Conservation (phyloP, 257 asterid genomes). For the Craterostigma plantagineum region DNA sequence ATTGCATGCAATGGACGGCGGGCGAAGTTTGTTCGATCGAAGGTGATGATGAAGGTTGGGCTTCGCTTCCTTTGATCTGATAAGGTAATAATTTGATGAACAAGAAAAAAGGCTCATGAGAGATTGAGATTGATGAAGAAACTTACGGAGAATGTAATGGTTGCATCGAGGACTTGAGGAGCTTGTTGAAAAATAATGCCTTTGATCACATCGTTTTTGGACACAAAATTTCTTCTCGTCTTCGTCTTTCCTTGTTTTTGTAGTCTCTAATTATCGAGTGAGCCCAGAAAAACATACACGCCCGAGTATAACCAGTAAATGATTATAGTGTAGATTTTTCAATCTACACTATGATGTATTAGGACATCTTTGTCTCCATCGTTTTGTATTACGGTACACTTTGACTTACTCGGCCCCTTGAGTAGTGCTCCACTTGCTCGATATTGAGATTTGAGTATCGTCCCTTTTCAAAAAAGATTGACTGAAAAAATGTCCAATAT, state of each 20-base stretch:
- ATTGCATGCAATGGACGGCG: conserved; percentile 36
- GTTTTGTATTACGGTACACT: too few species aligned
- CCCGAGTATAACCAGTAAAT: conserved; percentile 89
- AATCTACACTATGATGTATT: too few species aligned
- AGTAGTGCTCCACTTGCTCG: too few species aligned
- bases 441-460: too few species aligned
- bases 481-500: too few species aligned
- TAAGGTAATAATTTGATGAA: too few species aligned
- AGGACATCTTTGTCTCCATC: too few species aligned
- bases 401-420: too few species aligned
- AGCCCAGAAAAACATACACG: conserved; percentile 44
- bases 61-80: conserved; percentile 54
- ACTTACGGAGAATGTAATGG: conserved; percentile 66
- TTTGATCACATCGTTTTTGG: conserved; percentile 55
- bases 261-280: conserved; percentile 55
- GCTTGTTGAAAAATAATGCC: conserved; percentile 90
- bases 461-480: too few species aligned
- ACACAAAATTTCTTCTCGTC: conserved; percentile 81
- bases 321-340: conserved; percentile 16
- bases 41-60: too few species aligned
- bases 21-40: conserved; percentile 22
- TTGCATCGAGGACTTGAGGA: conserved; percentile 72
- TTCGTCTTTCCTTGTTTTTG: conserved; percentile 67
- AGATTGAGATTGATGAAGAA: too few species aligned
- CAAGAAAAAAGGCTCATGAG: too few species aligned